Evolutionary conservation across 1,284 basidiomycete genomes (phyloP), one percentile per base, ranked within the genome.

Genomic region (Inonotus obliquus): DNA sequence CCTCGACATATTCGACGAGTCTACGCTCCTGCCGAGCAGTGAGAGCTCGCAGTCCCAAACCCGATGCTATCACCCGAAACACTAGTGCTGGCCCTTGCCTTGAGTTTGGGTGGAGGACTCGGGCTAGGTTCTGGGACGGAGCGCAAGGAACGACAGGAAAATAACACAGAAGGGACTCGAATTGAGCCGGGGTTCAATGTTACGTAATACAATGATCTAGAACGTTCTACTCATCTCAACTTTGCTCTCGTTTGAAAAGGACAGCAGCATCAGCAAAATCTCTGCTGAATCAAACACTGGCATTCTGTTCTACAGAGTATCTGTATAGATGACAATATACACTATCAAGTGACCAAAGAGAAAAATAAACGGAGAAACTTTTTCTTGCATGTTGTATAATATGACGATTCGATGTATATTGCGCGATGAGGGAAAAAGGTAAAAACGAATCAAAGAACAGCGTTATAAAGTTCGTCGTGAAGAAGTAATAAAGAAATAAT

Each of bases 1-100:
- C 81, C 55, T 91, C 89, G 2, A 91, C 73, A 67, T 82, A 86
- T 17, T 81, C 80, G 7, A 85, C 73, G 0, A 88, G 74, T 62
- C 81, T 82, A 29, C 82, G 77, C 68, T 91, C 89, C 72, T 91
- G 89, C 29, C 58, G 71, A 27, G 74, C 68, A 14, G 78, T 76
- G 17, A 83, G 67, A 6, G 79, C 70, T 27, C 35, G 54, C 11
- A 27, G 56, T 10, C 60, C n/a, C n/a, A n/a, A n/a, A n/a, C n/a
- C n/a, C 21, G 19, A 61, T 27, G 32, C 9, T 4, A n/a, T 14
- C n/a, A n/a, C 19, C n/a, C n/a, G 13, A 17, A 21, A 4, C 41
- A 21, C 1, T n/a, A 17, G n/a, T n/a, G n/a, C n/a, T n/a, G n/a
- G n/a, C n/a, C n/a, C n/a, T n/a, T n/a, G n/a, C n/a, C n/a, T n/a